A percentile compares a stretch with the other conserved stretches of the same genome.
These are phyloP conservation scores for Phytopythium ostracodes DNA, from an alignment of 352 stramenopile species.

Conservation along the genomic window DNA sequence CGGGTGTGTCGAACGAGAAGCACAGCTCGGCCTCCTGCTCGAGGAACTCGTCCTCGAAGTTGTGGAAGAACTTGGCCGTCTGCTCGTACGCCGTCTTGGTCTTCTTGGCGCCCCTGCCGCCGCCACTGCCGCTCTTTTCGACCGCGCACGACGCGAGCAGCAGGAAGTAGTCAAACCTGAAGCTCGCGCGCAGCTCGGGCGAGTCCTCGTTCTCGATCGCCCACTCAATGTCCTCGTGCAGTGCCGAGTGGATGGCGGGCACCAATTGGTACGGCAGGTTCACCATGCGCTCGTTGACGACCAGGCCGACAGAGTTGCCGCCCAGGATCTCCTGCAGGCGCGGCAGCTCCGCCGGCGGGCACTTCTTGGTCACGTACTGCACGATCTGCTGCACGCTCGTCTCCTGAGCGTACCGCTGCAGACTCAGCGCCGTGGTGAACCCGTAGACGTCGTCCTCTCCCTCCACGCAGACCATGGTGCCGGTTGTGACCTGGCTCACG, in stretches of 20 bases:
- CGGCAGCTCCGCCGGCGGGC: slow-evolving; percentile 34
- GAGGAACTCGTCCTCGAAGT: slow-evolving; percentile 88
- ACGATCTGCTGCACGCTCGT: slow-evolving; percentile 70
- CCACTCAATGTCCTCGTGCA: slow-evolving; percentile 87
- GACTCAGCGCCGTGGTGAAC: slow-evolving; percentile 80
- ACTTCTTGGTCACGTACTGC: slow-evolving; percentile 77
- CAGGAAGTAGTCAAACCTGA: slow-evolving; percentile 83
- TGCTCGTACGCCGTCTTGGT: slow-evolving; percentile 66
- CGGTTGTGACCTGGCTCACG: slow-evolving; percentile 63
- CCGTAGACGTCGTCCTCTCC: slow-evolving; percentile 80
- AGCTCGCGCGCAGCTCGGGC: slow-evolving; percentile 54
- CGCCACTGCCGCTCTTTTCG: slow-evolving; percentile 35
- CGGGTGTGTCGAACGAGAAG: slow-evolving; percentile 71
- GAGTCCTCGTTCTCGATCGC: slow-evolving; percentile 69
- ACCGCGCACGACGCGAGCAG: slow-evolving; percentile 64
- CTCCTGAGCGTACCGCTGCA: slow-evolving; percentile 45
- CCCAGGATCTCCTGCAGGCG: slow-evolving; percentile 61
- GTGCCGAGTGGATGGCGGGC: slow-evolving; percentile 66
- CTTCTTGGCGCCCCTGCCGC: slow-evolving; percentile 64
- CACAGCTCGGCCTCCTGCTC: slow-evolving; percentile 62
- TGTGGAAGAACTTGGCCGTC: slow-evolving; percentile 72
- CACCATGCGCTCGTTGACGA: slow-evolving; percentile 84
- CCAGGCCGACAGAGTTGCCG: slow-evolving; percentile 54
- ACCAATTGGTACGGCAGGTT: slow-evolving; percentile 87
- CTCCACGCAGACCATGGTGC: slow-evolving; percentile 81